phyloP scores from a whole-genome alignment of 2,329 filamentous ascomycete genomes.

The Colletotrichum spaethianum region DNA sequence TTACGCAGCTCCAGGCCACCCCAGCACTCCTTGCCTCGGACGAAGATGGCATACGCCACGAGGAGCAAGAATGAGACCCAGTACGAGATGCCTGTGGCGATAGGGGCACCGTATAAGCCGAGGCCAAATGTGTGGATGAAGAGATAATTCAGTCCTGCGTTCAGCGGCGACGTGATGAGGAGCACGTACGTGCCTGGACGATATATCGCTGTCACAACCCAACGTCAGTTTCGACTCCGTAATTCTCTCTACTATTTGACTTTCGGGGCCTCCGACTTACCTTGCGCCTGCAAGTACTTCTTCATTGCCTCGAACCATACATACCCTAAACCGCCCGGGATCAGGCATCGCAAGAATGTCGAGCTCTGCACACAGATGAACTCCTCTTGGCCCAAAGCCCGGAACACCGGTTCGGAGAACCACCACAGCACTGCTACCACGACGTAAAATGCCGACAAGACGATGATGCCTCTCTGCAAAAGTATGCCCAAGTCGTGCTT shows the following conservation, averaged over 20 bases:
- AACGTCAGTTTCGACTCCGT: constrained; percentile 1
- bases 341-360: constrained; percentile 79
- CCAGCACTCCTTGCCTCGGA: constrained; percentile 84
- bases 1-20: constrained; percentile 76
- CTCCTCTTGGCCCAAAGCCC: constrained; percentile 81
- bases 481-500: constrained; percentile 85
- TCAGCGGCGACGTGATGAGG: constrained; percentile 85
- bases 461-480: constrained; percentile 81
- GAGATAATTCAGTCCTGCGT: constrained; percentile 84
- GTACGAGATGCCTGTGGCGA: constrained; percentile 88
- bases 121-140: constrained; percentile 81
- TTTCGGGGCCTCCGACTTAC: constrained; percentile 61
- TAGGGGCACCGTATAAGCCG: constrained; percentile 82
- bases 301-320: constrained; percentile 91
- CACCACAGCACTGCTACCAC: constrained; percentile 82
- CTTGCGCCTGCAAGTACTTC: constrained; percentile 90
- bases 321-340: constrained; percentile 87
- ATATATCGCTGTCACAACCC: constrained; percentile 70
- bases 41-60: constrained; percentile 79
- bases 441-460: constrained; percentile 80
- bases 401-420: constrained; percentile 81
- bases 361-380: constrained; percentile 82
- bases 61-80: constrained; percentile 87
- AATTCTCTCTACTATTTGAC: constrained; percentile 28
- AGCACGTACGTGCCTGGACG: constrained; percentile 86